These are phyloP conservation scores for Diutina sp. DNA, from an alignment of 1,139 yeast species.

Conservation along the genomic window DNA sequence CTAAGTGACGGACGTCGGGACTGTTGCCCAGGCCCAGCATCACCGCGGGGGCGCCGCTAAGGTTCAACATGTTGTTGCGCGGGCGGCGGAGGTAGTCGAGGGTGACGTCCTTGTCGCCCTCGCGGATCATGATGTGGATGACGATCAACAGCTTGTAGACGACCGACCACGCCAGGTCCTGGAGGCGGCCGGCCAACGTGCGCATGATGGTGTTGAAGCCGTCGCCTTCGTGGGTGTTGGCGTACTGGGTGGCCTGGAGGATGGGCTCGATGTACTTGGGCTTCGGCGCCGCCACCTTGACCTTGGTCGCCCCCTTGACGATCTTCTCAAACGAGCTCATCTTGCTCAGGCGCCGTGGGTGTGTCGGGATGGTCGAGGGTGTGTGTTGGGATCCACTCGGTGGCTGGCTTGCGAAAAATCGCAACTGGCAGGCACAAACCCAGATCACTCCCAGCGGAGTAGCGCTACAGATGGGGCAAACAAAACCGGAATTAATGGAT, in stretches of 20 bases:
- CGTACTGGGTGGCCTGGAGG: slow-evolving; percentile 52
- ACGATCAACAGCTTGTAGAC: slow-evolving; percentile 80
- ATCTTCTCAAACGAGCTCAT: slow-evolving; percentile 37
- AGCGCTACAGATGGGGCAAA: too few relatives aligned
- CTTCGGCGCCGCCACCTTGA: slow-evolving; percentile 91
- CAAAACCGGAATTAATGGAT: too few relatives aligned
- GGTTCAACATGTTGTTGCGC: slow-evolving; percentile 44
- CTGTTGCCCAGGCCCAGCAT: slow-evolving; percentile 11
- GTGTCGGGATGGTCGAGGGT: not conserved
- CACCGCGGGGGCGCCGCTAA: slow-evolving; percentile 16
- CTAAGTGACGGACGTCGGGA: slow-evolving; percentile 49
- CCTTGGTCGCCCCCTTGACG: slow-evolving; percentile 37
- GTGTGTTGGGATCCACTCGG: not conserved
- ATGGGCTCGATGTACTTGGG: slow-evolving; percentile 92
- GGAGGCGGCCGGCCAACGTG: slow-evolving; percentile 45
- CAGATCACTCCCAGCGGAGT: not conserved
- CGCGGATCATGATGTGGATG: slow-evolving; percentile 81
- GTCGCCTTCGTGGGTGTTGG: slow-evolving; percentile 26
- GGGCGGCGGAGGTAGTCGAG: slow-evolving; percentile 50
- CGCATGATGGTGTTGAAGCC: slow-evolving; percentile 62
- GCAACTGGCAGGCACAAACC: not conserved
- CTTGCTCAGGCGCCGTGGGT: not conserved
- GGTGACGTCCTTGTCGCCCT: slow-evolving; percentile 68
- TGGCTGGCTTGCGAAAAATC: slow-evolving; percentile 1
- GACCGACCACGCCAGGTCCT: slow-evolving; percentile 80